Percentiles rank a stretch among this genome's conserved stretches.
These are phyloP conservation scores for Omphalea diandra DNA, from an alignment of 441 rosid species.

Conservation along the genomic window DNA sequence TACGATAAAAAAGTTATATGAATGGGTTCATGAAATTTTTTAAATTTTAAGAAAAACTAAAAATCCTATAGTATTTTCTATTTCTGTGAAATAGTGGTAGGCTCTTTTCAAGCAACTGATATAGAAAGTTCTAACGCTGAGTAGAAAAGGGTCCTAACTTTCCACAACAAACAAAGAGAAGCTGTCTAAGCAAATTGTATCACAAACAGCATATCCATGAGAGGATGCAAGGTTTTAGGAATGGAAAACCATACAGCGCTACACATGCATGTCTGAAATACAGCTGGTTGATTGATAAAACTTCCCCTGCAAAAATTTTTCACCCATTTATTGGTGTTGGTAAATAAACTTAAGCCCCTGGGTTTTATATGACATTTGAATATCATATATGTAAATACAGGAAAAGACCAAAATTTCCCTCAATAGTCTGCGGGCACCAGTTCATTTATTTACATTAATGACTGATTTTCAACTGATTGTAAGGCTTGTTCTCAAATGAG, in stretches of 20 bases:
- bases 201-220: neutral
- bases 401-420: neutral
- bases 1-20: too few relatives aligned
- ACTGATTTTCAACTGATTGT: neutral
- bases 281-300: neutral
- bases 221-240: neutral
- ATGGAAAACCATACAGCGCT: neutral
- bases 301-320: neutral
- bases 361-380: neutral
- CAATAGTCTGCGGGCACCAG: neutral
- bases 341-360: neutral
- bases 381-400: neutral
- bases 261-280: neutral
- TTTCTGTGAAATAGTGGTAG: neutral
- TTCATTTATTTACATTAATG: neutral
- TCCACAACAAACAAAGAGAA: neutral
- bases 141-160: neutral
- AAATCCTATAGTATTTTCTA: neutral
- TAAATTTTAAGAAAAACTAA: neutral
- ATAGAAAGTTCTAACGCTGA: neutral
- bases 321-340: neutral
- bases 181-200: neutral
- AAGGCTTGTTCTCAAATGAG: neutral
- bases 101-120: neutral
- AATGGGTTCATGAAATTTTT: too few relatives aligned